These are phyloP conservation scores for Ramaria rubella DNA, from an alignment of 768 basidiomycete genomes.

Conservation along the genomic window DNA sequence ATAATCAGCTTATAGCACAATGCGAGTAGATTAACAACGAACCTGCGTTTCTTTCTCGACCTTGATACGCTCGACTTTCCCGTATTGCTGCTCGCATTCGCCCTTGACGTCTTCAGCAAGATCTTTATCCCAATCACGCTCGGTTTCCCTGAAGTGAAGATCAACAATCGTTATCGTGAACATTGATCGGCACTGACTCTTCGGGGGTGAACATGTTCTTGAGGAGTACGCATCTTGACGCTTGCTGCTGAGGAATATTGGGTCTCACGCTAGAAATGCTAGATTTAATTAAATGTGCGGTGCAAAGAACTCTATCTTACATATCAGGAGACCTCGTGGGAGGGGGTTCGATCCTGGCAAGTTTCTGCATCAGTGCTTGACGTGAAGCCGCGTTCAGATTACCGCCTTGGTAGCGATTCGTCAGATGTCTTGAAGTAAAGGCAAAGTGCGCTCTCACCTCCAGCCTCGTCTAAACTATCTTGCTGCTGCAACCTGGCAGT, in stretches of 20 bases:
- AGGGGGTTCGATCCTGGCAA: constrained; percentile 85
- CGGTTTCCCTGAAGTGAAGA: constrained; percentile 67
- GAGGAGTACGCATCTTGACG: constrained; percentile 82
- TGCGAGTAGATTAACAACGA: constrained; percentile 17
- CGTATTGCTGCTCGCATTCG: constrained; percentile 91
- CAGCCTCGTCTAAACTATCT: constrained; percentile 83
- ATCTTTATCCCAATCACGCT: constrained; percentile 93
- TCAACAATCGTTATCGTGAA: constrained; percentile 2
- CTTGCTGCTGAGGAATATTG: constrained; percentile 77
- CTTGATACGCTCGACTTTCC: constrained; percentile 79
- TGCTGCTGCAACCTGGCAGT: constrained; percentile 66
- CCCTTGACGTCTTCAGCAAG: constrained; percentile 93
- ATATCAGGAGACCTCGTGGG: constrained; percentile 49
- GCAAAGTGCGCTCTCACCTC: constrained; percentile 46
- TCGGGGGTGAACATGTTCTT: constrained; percentile 98
- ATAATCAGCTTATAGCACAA: not conserved
- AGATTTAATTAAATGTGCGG: too few species aligned
- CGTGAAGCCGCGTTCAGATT: constrained; percentile 97
- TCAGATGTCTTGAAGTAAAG: not conserved
- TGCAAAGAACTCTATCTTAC: constrained; percentile 38
- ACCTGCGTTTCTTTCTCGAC: constrained; percentile 94
- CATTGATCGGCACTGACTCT: constrained; percentile 51
- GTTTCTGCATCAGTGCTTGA: constrained; percentile 99
- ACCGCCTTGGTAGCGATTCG: constrained; percentile 53
- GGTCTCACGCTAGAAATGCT: constrained; percentile 51